Conservation (phyloP, 2,329 filamentous ascomycete genomes). For the Drechslera avenae region DNA sequence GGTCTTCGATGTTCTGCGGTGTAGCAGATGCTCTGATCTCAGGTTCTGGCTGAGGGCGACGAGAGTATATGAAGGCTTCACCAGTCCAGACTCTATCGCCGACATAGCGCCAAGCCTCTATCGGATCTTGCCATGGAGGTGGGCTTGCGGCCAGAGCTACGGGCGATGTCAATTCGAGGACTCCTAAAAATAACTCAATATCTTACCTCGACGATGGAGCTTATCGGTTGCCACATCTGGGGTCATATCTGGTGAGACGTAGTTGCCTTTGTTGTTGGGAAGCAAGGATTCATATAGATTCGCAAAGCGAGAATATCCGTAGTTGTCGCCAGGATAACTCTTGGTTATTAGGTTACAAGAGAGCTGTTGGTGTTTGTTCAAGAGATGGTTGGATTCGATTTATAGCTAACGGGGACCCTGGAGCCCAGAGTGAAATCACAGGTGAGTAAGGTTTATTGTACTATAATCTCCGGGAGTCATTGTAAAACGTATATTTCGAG, state of each 20-base stretch:
- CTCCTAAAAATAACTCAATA: neutral
- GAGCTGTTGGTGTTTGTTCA: neutral
- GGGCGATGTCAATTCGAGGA: neutral
- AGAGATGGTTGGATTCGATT: no score
- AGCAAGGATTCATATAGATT: slow-evolving; percentile 5
- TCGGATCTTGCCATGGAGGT: neutral
- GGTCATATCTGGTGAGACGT: slow-evolving; percentile 4
- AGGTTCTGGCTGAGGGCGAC: neutral
- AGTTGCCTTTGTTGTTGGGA: slow-evolving; percentile 7
- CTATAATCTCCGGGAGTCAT: neutral
- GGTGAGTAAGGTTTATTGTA: neutral
- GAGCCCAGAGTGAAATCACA: no score
- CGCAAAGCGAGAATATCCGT: neutral
- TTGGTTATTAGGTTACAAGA: neutral
- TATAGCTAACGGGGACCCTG: no score
- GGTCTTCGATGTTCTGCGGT: neutral
- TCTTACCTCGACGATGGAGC: slow-evolving; percentile 3
- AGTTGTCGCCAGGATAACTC: neutral
- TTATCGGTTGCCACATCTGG: neutral
- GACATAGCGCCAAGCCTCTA: neutral
- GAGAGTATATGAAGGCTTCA: neutral
- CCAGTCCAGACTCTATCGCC: slow-evolving; percentile 2
- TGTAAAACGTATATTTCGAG: neutral
- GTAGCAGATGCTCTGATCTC: neutral
- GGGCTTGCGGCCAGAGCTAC: slow-evolving; percentile 1